Evolutionary conservation across 495 filamentous ascomycete species (phyloP).

Genomic region (Daldinia grandis): DNA sequence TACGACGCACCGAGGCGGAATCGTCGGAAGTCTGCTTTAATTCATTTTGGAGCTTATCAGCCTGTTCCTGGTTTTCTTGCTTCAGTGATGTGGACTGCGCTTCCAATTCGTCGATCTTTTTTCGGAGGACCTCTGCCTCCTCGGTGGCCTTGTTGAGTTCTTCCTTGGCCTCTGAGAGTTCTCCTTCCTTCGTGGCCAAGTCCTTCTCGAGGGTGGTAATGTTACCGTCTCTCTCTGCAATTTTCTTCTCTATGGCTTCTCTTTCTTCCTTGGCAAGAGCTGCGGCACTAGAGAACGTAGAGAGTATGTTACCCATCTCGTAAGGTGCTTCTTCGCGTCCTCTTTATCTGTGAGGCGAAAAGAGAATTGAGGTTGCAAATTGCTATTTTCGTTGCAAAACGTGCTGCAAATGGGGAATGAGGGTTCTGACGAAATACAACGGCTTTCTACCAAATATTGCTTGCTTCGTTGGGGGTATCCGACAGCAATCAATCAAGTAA

Average conservation of each 20-base stretch:
- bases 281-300: constrained; percentile 30
- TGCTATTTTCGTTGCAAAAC: not conserved
- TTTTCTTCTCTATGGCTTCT: constrained; percentile 52
- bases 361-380: not conserved
- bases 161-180: constrained; percentile 50
- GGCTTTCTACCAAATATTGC: constrained; percentile 8
- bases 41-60: constrained; percentile 29
- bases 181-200: constrained; percentile 57
- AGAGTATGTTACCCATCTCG: constrained; percentile 41
- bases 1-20: constrained; percentile 20
- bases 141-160: constrained; percentile 43
- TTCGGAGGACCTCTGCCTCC: constrained; percentile 40
- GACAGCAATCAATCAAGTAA: constrained; percentile 35
- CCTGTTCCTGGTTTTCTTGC: constrained; percentile 28
- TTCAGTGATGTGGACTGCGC: constrained; percentile 17
- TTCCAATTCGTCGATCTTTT: constrained; percentile 36
- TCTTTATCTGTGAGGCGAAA: not conserved
- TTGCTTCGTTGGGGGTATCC: constrained; percentile 18
- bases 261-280: constrained; percentile 45
- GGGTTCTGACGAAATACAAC: not conserved
- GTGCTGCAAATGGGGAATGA: not conserved
- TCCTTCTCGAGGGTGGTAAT: constrained; percentile 56
- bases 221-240: constrained; percentile 48
- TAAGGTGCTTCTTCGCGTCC: not conserved
- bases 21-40: constrained; percentile 22